Percentiles rank a stretch among this genome's conserved stretches.
Evolutionary conservation across 208 protist species (phyloP).

Genomic region (Acanthamoeba rhysodes): DNA sequence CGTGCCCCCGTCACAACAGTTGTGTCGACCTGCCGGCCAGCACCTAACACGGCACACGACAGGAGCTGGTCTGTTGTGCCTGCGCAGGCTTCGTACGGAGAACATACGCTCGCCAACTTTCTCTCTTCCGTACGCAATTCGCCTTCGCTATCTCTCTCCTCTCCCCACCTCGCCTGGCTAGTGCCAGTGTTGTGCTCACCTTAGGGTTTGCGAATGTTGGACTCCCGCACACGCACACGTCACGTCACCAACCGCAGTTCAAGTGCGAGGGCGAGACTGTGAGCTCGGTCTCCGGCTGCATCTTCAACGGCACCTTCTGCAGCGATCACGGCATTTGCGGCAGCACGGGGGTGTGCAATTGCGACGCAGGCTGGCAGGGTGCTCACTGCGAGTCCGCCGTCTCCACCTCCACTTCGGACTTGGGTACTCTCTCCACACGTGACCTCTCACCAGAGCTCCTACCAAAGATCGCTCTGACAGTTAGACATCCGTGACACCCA

Average conservation of each 20-base stretch:
- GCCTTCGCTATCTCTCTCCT: background rate
- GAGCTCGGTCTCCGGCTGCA: constrained; percentile 7
- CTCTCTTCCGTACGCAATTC: background rate
- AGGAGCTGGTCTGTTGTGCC: background rate
- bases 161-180: background rate
- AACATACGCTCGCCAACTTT: background rate
- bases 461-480: too few relatives aligned
- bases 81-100: background rate
- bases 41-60: too few relatives aligned
- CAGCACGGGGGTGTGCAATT: background rate
- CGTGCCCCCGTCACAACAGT: too few relatives aligned
- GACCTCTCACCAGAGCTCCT: background rate
- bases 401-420: background rate
- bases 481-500: too few relatives aligned
- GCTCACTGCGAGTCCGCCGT: background rate
- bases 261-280: background rate
- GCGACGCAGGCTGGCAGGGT: background rate
- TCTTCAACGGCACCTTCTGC: constrained; percentile 54
- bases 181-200: too few relatives aligned
- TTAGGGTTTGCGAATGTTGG: too few relatives aligned
- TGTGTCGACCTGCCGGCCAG: too few relatives aligned
- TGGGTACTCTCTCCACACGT: background rate
- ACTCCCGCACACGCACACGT: too few relatives aligned
- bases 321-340: background rate
- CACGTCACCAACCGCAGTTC: background rate